phyloP scores from a whole-genome alignment of 768 basidiomycete species.

The Lyophyllum semitale region DNA sequence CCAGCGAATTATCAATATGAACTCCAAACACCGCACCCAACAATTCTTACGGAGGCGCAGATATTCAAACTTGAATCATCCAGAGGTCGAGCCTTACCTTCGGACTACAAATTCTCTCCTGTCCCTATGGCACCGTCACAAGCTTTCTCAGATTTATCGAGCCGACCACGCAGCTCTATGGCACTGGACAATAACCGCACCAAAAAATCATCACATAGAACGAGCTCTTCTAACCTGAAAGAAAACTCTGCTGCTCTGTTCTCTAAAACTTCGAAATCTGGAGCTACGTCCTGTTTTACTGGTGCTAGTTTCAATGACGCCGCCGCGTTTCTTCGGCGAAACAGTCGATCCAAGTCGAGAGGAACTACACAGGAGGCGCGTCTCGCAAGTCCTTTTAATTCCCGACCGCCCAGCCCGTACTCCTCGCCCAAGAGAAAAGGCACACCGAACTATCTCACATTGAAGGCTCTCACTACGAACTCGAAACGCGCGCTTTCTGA shows the following conservation, averaged over 20 bases:
- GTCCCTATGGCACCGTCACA: conserved; percentile 11
- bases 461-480: background rate
- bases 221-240: conserved; percentile 23
- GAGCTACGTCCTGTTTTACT: background rate
- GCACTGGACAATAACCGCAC: background rate
- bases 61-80: conserved; percentile 16
- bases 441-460: background rate
- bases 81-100: conserved; percentile 5
- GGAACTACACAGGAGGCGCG: background rate
- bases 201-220: conserved; percentile 3
- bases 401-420: conserved; percentile 18
- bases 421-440: background rate
- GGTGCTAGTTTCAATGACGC: background rate
- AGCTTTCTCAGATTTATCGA: background rate
- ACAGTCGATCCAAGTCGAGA: conserved; percentile 1
- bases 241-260: conserved; percentile 16
- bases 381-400: conserved; percentile 25
- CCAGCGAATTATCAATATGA: background rate
- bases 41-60: conserved; percentile 14
- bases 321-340: background rate
- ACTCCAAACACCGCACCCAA: conserved; percentile 20
- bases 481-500: conserved; percentile 20
- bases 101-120: conserved; percentile 17
- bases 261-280: conserved; percentile 5
- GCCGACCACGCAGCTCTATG: background rate